Conservation (phyloP, 2,329 filamentous ascomycete genomes). For the Alternaria hordeiaustralica region DNA sequence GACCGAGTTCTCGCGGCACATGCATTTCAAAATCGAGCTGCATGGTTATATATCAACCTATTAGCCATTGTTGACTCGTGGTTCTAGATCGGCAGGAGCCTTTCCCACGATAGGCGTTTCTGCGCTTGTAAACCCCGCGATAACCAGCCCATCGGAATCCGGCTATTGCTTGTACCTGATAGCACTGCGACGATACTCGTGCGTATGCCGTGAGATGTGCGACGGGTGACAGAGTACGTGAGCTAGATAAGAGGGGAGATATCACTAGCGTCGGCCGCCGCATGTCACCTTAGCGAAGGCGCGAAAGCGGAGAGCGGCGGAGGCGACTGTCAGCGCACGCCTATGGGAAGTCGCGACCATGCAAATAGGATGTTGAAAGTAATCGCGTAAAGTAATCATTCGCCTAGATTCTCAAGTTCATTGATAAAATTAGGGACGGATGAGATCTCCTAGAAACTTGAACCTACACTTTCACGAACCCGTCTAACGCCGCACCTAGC, state of each 20-base stretch:
- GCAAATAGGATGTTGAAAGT: neutral
- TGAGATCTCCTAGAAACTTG: neutral
- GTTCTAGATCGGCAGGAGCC: neutral
- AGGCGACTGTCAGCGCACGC: neutral
- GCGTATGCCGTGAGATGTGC: neutral
- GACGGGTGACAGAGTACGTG: neutral
- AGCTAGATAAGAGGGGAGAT: conserved; percentile 3
- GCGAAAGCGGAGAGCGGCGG: neutral
- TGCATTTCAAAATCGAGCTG: neutral
- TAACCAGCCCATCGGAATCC: neutral
- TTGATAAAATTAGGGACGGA: neutral
- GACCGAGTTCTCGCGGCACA: no score
- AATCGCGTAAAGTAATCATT: neutral
- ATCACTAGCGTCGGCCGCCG: conserved; percentile 11
- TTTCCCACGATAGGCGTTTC: conserved; percentile 6
- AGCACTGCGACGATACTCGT: neutral
- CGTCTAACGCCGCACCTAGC: neutral
- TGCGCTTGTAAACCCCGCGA: neutral
- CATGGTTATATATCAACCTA: neutral
- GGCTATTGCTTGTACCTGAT: neutral
- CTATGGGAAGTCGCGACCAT: neutral
- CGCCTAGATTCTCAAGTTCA: neutral
- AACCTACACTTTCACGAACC: neutral
- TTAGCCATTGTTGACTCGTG: conserved; percentile 1
- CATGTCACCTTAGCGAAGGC: conserved; percentile 3